Evolutionary conservation across 805 yeast species (phyloP).

Genomic region (Blastobotrys robertii): DNA sequence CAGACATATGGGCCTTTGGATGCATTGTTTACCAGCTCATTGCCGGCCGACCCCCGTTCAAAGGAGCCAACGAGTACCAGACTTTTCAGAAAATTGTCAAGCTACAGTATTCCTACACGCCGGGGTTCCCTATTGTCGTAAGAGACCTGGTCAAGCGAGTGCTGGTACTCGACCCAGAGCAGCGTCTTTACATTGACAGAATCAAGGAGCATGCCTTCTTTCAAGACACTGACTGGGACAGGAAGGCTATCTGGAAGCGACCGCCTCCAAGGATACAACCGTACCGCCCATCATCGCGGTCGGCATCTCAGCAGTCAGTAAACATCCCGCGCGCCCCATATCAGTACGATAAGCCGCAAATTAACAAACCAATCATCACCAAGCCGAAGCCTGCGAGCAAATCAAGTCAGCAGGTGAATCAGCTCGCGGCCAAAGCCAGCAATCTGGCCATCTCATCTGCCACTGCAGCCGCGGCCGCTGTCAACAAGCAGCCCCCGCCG

Average conservation of each 20-base stretch:
- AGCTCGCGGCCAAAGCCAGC: background rate
- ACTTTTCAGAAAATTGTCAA: conserved; percentile 84
- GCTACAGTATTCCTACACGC: conserved; percentile 62
- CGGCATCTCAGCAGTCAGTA: conserved; percentile 2
- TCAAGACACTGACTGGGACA: conserved; percentile 57
- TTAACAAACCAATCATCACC: too few relatives aligned
- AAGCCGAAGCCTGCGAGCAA: too few relatives aligned
- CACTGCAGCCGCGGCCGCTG: conserved; percentile 20
- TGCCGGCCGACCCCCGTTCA: conserved; percentile 81
- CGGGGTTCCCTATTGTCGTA: conserved; percentile 51
- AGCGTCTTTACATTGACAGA: conserved; percentile 46
- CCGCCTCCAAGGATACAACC: conserved; percentile 63
- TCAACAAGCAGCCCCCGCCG: conserved; percentile 7
- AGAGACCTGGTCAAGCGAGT: conserved; percentile 59
- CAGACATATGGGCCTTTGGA: conserved; percentile 93
- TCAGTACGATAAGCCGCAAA: background rate
- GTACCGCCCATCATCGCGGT: conserved; percentile 32
- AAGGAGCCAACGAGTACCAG: conserved; percentile 73
- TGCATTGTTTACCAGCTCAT: conserved; percentile 78
- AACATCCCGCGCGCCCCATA: conserved; percentile 4
- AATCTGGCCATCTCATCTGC: conserved; percentile 2
- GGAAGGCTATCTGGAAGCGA: conserved; percentile 56
- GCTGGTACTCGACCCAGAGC: conserved; percentile 60
- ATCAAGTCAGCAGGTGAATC: too few relatives aligned
- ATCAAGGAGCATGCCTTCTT: conserved; percentile 70